A percentile compares a stretch with the other conserved stretches of the same genome.
These are phyloP conservation scores for Forsythia viridissima DNA, from an alignment of 257 asterid genomes.

Conservation along the genomic window DNA sequence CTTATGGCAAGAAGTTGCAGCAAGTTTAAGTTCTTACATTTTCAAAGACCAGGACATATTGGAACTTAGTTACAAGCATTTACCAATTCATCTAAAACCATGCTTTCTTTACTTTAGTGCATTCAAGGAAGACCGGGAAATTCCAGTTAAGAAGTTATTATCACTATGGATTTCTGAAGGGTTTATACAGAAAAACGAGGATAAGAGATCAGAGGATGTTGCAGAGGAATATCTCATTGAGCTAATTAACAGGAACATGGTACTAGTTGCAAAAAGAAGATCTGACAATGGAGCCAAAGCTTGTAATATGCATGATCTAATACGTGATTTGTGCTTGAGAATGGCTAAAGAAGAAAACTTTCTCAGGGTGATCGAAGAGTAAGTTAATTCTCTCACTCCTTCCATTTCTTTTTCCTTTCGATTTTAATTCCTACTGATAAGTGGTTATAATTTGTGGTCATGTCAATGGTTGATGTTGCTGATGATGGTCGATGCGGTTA, in stretches of 20 bases:
- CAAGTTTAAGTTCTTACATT: background rate
- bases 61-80: slow-evolving; percentile 24
- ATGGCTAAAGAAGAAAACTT: background rate
- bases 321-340: slow-evolving; percentile 4
- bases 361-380: background rate
- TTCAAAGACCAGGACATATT: background rate
- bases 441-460: background rate
- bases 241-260: slow-evolving; percentile 3
- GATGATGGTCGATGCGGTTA: no score
- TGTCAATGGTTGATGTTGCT: background rate
- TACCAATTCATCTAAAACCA: slow-evolving; percentile 21
- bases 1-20: slow-evolving; percentile 20
- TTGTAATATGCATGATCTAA: slow-evolving; percentile 11
- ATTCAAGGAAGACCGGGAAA: background rate
- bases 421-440: background rate
- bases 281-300: slow-evolving; percentile 12
- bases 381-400: background rate
- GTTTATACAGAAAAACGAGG: background rate
- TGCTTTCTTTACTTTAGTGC: slow-evolving; percentile 18
- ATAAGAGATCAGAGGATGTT: slow-evolving; percentile 3
- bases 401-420: no score
- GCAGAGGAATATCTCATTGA: slow-evolving; percentile 16
- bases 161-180: slow-evolving; percentile 19
- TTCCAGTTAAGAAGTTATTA: slow-evolving; percentile 2
- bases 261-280: background rate